Percentiles rank a stretch among this genome's conserved stretches.
These are phyloP conservation scores for Hypholoma sublateritium DNA, from an alignment of 768 basidiomycete species.

Conservation along the genomic window DNA sequence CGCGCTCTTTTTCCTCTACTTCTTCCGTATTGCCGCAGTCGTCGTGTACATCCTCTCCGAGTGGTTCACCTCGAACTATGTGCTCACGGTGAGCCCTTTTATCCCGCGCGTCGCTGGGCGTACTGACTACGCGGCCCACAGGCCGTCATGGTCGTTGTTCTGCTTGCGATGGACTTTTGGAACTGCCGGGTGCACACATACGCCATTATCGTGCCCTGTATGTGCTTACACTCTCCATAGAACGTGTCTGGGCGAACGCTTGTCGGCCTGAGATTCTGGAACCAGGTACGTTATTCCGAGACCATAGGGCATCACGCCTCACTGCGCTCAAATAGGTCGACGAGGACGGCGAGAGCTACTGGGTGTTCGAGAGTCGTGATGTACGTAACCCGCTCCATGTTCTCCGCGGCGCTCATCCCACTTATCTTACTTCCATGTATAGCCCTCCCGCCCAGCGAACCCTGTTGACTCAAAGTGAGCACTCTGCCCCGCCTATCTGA, in stretches of 20 bases:
- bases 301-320: not conserved
- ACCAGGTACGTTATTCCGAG: constrained; percentile 56
- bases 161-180: constrained; percentile 99
- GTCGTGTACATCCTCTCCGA: constrained; percentile 93
- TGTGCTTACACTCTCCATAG: constrained; percentile 31
- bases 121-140: constrained; percentile 13
- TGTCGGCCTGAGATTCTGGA: constrained; percentile 97
- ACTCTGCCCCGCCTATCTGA: not conserved
- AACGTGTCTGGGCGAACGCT: constrained; percentile 93
- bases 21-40: constrained; percentile 88
- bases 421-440: too few relatives aligned
- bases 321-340: constrained; percentile 63
- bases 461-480: constrained; percentile 82
- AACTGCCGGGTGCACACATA: constrained; percentile 73
- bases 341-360: constrained; percentile 92
- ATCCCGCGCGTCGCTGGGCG: too few relatives aligned
- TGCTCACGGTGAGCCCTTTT: constrained; percentile 72
- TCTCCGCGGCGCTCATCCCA: not conserved
- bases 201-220: not conserved
- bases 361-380: constrained; percentile 98
- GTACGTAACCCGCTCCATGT: constrained; percentile 44
- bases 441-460: constrained; percentile 90
- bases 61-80: constrained; percentile 86
- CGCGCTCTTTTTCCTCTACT: constrained; percentile 83
- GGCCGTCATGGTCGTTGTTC: constrained; percentile 89